Percentiles rank a stretch among this genome's conserved stretches.
Conservation (phyloP, 257 asterid genomes). For the Solanum corneliomulleri region DNA sequence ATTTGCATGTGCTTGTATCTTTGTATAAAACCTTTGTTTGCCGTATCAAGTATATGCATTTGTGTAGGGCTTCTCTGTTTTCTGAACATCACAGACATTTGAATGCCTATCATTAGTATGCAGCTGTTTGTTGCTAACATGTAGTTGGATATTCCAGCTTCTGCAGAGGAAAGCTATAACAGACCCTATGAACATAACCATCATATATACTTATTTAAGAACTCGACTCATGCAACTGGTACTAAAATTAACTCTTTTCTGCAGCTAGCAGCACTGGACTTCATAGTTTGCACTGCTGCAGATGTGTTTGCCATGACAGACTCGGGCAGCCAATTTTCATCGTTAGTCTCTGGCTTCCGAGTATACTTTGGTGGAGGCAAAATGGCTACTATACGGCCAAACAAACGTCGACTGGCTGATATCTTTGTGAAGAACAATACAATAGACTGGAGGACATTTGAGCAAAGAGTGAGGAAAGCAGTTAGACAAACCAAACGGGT, state of each 20-base stretch:
- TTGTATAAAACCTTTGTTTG: neutral
- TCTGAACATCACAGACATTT: neutral
- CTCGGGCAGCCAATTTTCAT: constrained; percentile 95
- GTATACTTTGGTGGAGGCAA: constrained; percentile 76
- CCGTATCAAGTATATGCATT: neutral
- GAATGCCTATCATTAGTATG: neutral
- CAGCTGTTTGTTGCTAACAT: neutral
- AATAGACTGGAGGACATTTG: constrained; percentile 87
- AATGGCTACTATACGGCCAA: constrained; percentile 94
- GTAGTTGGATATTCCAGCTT: neutral
- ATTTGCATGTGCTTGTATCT: neutral
- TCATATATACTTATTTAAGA: neutral
- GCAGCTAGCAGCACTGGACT: constrained; percentile 98
- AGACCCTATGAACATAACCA: neutral
- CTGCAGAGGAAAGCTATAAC: neutral
- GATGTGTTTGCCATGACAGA: constrained; percentile 96
- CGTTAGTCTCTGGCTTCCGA: constrained; percentile 82
- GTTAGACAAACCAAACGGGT: constrained; percentile 88
- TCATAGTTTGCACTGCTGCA: constrained; percentile 83
- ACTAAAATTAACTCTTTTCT: neutral
- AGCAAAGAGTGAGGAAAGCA: constrained; percentile 85
- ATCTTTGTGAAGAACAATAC: constrained; percentile 80
- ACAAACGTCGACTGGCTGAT: constrained; percentile 92
- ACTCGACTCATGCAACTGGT: neutral
- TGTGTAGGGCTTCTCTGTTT: neutral